phyloP scores from a whole-genome alignment of 2,329 filamentous ascomycete genomes.

The Colletotrichum sublineola region DNA sequence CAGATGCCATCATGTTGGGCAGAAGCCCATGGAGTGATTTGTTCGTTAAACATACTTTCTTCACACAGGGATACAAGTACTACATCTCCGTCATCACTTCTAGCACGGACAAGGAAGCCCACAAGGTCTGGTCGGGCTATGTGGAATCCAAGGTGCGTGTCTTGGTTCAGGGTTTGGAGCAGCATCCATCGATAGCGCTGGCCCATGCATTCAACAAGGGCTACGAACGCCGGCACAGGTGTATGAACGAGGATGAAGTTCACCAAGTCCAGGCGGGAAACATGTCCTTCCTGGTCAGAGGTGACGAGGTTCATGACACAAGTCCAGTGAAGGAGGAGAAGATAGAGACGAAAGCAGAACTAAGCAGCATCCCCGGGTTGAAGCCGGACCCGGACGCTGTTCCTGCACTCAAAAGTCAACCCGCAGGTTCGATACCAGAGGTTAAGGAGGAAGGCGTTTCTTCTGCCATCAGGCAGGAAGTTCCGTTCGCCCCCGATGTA shows the following conservation, averaged over 20 bases:
- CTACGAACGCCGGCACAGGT: constrained; percentile 85
- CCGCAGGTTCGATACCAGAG: constrained; percentile 39
- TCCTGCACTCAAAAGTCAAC: constrained; percentile 8
- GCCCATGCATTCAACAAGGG: constrained; percentile 95
- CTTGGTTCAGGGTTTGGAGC: constrained; percentile 85
- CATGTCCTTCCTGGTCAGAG: constrained; percentile 59
- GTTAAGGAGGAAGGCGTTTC: constrained; percentile 33
- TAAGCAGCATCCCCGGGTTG: constrained; percentile 39
- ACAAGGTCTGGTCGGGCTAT: constrained; percentile 89
- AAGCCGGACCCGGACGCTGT: constrained; percentile 50
- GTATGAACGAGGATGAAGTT: constrained; percentile 65
- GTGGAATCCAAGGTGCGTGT: constrained; percentile 94
- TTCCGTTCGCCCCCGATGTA: not conserved
- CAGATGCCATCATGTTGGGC: constrained; percentile 82
- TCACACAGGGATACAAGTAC: constrained; percentile 93
- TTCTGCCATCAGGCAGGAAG: constrained; percentile 28
- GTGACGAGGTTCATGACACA: constrained; percentile 48
- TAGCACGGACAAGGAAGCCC: constrained; percentile 85
- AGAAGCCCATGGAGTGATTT: constrained; percentile 87
- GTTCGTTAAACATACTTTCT: constrained; percentile 92
- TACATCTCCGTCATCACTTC: constrained; percentile 91
- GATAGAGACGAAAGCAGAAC: constrained; percentile 35
- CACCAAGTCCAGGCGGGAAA: constrained; percentile 68
- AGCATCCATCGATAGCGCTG: constrained; percentile 82
- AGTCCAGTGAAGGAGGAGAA: constrained; percentile 39